phyloP scores from a whole-genome alignment of 306 rosid species.

The Vachellia collinsii region DNA sequence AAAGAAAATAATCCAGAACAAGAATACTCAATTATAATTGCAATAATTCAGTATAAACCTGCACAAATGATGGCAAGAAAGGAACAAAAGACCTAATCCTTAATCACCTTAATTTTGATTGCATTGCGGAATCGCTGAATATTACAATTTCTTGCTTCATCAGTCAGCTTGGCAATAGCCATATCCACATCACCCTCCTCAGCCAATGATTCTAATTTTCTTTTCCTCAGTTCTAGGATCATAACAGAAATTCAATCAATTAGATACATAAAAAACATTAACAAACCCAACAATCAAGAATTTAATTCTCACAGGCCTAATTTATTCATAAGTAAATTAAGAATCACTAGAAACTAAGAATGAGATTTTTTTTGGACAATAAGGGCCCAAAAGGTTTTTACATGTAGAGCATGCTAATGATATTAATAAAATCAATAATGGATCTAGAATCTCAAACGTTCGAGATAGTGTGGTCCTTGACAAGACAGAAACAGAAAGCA shows the following conservation, averaged over 20 bases:
- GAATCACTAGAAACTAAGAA: not conserved
- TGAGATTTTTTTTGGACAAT: not conserved
- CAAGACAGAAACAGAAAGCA: not conserved
- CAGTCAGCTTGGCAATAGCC: slow-evolving; percentile 63
- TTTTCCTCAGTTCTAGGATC: slow-evolving; percentile 66
- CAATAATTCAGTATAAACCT: slow-evolving; percentile 10
- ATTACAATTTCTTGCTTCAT: slow-evolving; percentile 59
- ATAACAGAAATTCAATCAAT: slow-evolving; percentile 37
- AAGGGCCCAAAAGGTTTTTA: not conserved
- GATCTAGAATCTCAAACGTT: not conserved
- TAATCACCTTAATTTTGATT: slow-evolving; percentile 73
- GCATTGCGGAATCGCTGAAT: slow-evolving; percentile 59
- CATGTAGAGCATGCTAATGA: not conserved
- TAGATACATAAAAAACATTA: not conserved
- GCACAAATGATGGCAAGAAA: slow-evolving; percentile 28
- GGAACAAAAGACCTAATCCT: slow-evolving; percentile 19
- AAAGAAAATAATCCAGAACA: not conserved
- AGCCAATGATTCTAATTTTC: slow-evolving; percentile 55
- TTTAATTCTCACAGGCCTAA: not conserved
- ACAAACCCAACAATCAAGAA: not conserved
- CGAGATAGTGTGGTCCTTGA: not conserved
- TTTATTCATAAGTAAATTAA: not conserved
- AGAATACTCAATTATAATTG: slow-evolving; percentile 5
- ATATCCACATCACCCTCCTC: slow-evolving; percentile 63
- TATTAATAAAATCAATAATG: not conserved